Evolutionary conservation across 177 flowering plant genomes (phyloP).

Genomic region (Tripterygium wilfordii): DNA sequence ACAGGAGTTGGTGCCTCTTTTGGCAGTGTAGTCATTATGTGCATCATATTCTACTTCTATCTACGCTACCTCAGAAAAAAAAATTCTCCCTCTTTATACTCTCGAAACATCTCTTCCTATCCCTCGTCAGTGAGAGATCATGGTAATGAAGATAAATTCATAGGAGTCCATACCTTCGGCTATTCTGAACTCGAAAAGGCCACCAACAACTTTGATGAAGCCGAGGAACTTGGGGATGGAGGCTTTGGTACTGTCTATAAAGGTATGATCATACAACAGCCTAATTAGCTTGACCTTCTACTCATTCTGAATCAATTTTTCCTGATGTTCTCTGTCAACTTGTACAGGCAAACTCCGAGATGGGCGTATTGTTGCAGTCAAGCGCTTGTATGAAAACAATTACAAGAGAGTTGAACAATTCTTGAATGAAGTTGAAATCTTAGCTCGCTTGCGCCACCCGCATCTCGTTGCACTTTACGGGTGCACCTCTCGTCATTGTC

Average conservation of each 20-base stretch:
- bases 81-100: constrained; percentile 5
- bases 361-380: constrained; percentile 63
- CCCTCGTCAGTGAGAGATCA: constrained; percentile 15
- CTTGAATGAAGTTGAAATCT: constrained; percentile 48
- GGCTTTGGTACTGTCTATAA: constrained; percentile 57
- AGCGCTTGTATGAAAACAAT: constrained; percentile 54
- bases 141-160: constrained; percentile 16
- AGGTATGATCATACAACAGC: constrained; percentile 17
- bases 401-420: constrained; percentile 51
- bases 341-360: constrained; percentile 43
- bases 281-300: too few relatives aligned
- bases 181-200: constrained; percentile 48
- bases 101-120: constrained; percentile 21
- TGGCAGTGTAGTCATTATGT: constrained; percentile 1
- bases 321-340: too few relatives aligned
- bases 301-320: too few relatives aligned
- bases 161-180: constrained; percentile 34
- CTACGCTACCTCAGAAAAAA: constrained; percentile 14
- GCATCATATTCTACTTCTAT: constrained; percentile 10
- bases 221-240: constrained; percentile 53
- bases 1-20: too few relatives aligned
- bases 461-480: constrained; percentile 56
- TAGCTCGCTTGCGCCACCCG: constrained; percentile 39
- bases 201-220: constrained; percentile 38
- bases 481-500: constrained; percentile 45